These are phyloP conservation scores for Psilocybe cubensis DNA, from an alignment of 768 basidiomycete species.

Conservation along the genomic window DNA sequence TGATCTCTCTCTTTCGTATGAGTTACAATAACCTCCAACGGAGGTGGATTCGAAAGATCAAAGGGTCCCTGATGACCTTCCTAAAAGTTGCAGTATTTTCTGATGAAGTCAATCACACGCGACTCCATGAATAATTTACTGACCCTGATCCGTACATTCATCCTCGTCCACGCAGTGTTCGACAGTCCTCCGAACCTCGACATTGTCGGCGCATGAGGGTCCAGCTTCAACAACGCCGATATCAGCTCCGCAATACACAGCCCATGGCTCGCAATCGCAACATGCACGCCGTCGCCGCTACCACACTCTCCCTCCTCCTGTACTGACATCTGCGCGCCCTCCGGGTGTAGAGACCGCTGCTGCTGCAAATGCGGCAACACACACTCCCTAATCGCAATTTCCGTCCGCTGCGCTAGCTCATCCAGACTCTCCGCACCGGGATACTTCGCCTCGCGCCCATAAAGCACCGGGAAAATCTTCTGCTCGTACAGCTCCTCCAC, in stretches of 20 bases:
- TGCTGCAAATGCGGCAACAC: constrained; percentile 61
- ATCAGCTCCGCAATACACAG: constrained; percentile 69
- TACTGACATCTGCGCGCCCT: constrained; percentile 22
- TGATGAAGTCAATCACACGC: neutral
- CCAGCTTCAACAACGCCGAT: constrained; percentile 52
- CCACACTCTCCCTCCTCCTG: too few species aligned
- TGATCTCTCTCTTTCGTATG: constrained; percentile 41
- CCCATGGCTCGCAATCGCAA: constrained; percentile 78
- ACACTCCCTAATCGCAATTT: constrained; percentile 51
- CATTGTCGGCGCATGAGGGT: constrained; percentile 47
- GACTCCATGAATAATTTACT: neutral
- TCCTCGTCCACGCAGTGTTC: constrained; percentile 80
- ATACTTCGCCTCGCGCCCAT: constrained; percentile 52
- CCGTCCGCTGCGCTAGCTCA: constrained; percentile 62
- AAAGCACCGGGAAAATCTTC: constrained; percentile 57
- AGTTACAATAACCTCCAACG: constrained; percentile 37
- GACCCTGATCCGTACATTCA: constrained; percentile 50
- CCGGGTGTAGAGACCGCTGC: constrained; percentile 19
- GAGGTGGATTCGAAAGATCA: constrained; percentile 28
- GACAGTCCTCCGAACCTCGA: constrained; percentile 48
- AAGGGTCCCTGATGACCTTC: constrained; percentile 27
- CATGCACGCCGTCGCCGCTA: constrained; percentile 50
- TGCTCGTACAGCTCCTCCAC: constrained; percentile 49
- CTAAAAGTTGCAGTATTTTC: constrained; percentile 16
- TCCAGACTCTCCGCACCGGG: constrained; percentile 70